Conservation (phyloP, 306 rosid species). For the Medicago truncatula region MtrunA17r5.0-ANR NC_053044.1:45836501-45837000, state of each 20-base stretch:
- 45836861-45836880: neutral
- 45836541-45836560: slow-evolving; percentile 17
- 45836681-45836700: neutral
- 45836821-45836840: neutral
- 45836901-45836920: neutral
- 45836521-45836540: neutral
- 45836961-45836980: neutral
- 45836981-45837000: neutral
- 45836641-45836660: slow-evolving; percentile 93
- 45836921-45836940: neutral
- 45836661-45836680: slow-evolving; percentile 29
- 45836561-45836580: neutral
- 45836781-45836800: neutral
- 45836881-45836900: neutral
- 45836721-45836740: slow-evolving; percentile 10
- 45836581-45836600: slow-evolving; percentile 43
- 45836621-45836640: slow-evolving; percentile 94
- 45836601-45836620: slow-evolving; percentile 93
- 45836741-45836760: slow-evolving; percentile 8
- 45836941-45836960: neutral
- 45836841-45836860: neutral
- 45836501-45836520: slow-evolving; percentile 84
- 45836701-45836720: slow-evolving; percentile 1
- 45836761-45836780: neutral
- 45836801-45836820: neutral